A percentile compares a stretch with the other conserved stretches of the same genome.
Conservation (phyloP, 345 rosid species). For the Moringa oleifera region DNA sequence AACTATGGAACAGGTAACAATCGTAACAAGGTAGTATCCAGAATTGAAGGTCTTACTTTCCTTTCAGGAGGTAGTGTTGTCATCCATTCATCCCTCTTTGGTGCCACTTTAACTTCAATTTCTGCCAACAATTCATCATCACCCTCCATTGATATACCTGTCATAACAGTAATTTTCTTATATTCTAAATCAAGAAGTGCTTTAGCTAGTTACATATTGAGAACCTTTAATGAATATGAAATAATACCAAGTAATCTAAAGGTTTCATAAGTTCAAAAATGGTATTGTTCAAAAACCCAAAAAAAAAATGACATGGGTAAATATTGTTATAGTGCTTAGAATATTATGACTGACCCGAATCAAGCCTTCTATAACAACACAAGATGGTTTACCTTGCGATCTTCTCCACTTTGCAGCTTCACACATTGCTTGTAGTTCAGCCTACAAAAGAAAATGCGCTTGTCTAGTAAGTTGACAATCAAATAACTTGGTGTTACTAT, state of each 20-base stretch:
- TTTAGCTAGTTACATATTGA: slow-evolving; percentile 1
- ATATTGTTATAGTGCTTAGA: too few relatives aligned
- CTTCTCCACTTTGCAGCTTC: slow-evolving; percentile 97
- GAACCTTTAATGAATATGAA: not conserved
- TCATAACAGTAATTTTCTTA: slow-evolving; percentile 11
- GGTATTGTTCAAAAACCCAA: slow-evolving; percentile 1
- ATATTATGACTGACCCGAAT: too few relatives aligned
- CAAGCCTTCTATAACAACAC: not conserved
- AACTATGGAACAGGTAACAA: not conserved
- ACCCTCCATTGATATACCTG: slow-evolving; percentile 96
- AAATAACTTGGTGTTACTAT: slow-evolving; percentile 10
- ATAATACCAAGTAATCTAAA: not conserved
- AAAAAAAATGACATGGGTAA: too few relatives aligned
- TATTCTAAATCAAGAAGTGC: slow-evolving; percentile 7
- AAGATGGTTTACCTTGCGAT: slow-evolving; percentile 58
- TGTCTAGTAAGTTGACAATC: not conserved
- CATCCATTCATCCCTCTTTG: slow-evolving; percentile 96
- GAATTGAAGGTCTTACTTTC: slow-evolving; percentile 45
- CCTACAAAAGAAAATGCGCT: slow-evolving; percentile 33
- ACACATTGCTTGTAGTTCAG: slow-evolving; percentile 72
- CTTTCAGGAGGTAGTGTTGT: slow-evolving; percentile 90
- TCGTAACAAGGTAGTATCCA: not conserved
- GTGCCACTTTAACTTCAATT: slow-evolving; percentile 58
- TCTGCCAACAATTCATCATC: slow-evolving; percentile 83
- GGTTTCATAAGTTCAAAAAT: not conserved